These are phyloP conservation scores for Meyerozyma sp. DNA, from an alignment of 1,139 yeast species.

Conservation along the genomic window DNA sequence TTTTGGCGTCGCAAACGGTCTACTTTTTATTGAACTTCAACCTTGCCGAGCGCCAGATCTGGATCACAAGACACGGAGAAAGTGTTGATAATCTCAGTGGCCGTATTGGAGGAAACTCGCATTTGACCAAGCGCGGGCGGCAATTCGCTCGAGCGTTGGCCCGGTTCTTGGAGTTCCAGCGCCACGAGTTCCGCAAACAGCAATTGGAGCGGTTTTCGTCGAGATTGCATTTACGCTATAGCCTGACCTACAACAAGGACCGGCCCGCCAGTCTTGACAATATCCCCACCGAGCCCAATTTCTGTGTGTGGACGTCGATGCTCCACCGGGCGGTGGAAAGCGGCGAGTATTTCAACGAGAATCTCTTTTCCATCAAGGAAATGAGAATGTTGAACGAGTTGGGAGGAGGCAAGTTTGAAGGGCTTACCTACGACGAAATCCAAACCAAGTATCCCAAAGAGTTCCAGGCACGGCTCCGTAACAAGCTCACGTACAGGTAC, in stretches of 20 bases:
- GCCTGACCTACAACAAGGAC: conserved; percentile 22
- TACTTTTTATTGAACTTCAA: conserved; percentile 88
- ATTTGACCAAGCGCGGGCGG: conserved; percentile 71
- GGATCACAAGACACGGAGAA: conserved; percentile 96
- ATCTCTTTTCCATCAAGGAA: conserved; percentile 72
- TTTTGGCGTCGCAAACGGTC: conserved; percentile 87
- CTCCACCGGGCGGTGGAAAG: conserved; percentile 73
- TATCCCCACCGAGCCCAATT: conserved; percentile 58
- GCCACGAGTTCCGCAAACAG: conserved; percentile 60
- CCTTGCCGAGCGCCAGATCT: conserved; percentile 83
- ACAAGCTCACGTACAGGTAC: conserved; percentile 79
- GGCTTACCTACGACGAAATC: conserved; percentile 71
- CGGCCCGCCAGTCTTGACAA: conserved; percentile 21
- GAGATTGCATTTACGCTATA: conserved; percentile 38
- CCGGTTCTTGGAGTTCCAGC: conserved; percentile 68
- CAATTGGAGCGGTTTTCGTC: conserved; percentile 53
- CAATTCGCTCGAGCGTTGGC: conserved; percentile 70
- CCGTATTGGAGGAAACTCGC: conserved; percentile 88
- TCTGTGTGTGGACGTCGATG: conserved; percentile 94
- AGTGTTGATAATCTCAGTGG: conserved; percentile 80
- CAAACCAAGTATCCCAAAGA: conserved; percentile 69
- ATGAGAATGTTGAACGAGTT: conserved; percentile 92
- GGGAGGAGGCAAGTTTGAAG: conserved; percentile 90
- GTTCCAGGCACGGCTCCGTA: conserved; percentile 65
- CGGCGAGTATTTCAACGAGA: conserved; percentile 67